A percentile compares a stretch with the other conserved stretches of the same genome.
phyloP scores from a whole-genome alignment of 176 grass and related monocot genomes.

The Carex littledalei region DNA sequence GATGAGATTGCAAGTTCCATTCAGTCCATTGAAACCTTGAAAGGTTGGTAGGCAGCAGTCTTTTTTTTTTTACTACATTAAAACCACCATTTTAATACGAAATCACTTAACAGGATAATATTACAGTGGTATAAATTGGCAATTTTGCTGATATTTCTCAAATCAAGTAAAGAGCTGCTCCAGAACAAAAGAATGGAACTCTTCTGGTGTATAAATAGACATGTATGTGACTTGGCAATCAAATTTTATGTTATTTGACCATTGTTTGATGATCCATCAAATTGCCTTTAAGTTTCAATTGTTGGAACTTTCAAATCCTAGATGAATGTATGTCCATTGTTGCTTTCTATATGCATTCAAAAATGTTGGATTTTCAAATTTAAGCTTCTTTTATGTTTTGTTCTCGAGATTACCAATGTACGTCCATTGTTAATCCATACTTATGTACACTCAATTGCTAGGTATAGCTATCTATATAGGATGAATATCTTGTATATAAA shows the following conservation, averaged over 20 bases:
- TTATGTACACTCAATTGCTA: neutral
- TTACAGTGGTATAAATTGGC: neutral
- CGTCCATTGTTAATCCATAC: neutral
- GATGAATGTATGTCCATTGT: neutral
- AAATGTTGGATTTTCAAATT: neutral
- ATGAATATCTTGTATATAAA: neutral
- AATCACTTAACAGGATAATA: neutral
- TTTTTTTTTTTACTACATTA: neutral
- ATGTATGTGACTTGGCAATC: neutral
- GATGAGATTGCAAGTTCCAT: slow-evolving; percentile 48
- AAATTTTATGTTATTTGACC: neutral
- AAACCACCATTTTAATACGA: neutral
- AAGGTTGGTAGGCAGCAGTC: slow-evolving; percentile 38
- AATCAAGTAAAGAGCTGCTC: neutral
- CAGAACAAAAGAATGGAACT: neutral
- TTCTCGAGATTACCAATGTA: neutral
- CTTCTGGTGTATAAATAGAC: neutral
- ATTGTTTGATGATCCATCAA: neutral
- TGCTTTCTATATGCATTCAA: neutral
- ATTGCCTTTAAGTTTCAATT: neutral
- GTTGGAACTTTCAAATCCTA: neutral
- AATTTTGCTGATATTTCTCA: neutral
- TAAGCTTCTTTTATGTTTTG: neutral
- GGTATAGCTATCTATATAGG: neutral
- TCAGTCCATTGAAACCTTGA: slow-evolving; percentile 25